Evolutionary conservation across 257 asterid genomes (phyloP).

Genomic region (Paraleonurus japonicus): DNA sequence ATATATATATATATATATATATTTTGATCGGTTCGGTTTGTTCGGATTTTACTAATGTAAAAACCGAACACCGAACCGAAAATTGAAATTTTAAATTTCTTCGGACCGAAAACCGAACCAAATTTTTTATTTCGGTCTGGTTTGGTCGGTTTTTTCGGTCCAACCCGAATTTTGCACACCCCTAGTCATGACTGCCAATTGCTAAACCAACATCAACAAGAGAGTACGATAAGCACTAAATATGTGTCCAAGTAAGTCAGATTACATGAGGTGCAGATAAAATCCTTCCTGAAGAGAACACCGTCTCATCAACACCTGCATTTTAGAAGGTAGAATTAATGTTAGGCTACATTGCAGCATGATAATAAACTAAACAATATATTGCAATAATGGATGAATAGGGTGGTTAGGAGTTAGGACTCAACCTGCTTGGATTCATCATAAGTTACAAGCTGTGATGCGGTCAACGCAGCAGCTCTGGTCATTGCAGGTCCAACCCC

Average conservation of each 20-base stretch:
- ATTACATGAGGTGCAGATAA: slow-evolving; percentile 82
- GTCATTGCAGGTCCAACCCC: slow-evolving; percentile 96
- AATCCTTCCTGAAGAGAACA: slow-evolving; percentile 91
- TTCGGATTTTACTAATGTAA: no score
- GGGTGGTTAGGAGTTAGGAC: slow-evolving; percentile 29
- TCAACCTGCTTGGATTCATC: slow-evolving; percentile 90
- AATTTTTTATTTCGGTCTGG: no score
- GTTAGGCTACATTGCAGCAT: slow-evolving; percentile 16
- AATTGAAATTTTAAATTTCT: no score
- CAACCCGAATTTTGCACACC: no score
- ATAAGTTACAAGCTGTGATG: slow-evolving; percentile 86
- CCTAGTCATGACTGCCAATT: slow-evolving; percentile 3
- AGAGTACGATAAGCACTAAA: background rate
- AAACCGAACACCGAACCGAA: no score
- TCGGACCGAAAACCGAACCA: no score
- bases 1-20: no score
- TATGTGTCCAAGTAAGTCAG: slow-evolving; percentile 14
- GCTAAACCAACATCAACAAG: background rate
- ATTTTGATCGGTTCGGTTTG: no score
- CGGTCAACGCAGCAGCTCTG: slow-evolving; percentile 91
- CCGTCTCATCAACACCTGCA: slow-evolving; percentile 71
- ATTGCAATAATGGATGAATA: slow-evolving; percentile 10
- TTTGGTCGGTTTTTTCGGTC: no score
- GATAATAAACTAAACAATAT: slow-evolving; percentile 12
- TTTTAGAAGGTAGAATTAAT: slow-evolving; percentile 16